These are phyloP conservation scores for Akebia trifoliata DNA, from an alignment of 164 flowering plant genomes.

Conservation along the genomic window DNA sequence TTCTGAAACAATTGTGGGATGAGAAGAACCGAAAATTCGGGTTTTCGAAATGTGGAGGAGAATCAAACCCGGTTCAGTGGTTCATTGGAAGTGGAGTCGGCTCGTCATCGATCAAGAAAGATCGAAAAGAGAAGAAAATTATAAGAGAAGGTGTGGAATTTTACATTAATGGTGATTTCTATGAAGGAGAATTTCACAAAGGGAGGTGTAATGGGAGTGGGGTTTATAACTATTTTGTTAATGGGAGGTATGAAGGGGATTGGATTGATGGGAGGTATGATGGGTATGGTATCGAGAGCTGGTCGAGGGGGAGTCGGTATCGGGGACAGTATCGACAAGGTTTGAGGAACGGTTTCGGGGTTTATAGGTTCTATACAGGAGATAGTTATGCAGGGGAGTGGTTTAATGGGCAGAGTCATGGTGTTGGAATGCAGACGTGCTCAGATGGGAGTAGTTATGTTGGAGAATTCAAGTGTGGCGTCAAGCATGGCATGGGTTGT, in stretches of 20 bases:
- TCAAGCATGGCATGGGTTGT: slow-evolving; percentile 87
- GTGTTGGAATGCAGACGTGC: slow-evolving; percentile 74
- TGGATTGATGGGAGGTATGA: slow-evolving; percentile 91
- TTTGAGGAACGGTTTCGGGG: slow-evolving; percentile 74
- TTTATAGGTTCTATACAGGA: slow-evolving; percentile 75
- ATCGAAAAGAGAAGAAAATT: slow-evolving; percentile 11
- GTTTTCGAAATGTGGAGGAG: slow-evolving; percentile 20
- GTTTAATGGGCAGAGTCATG: slow-evolving; percentile 91
- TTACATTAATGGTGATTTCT: slow-evolving; percentile 84
- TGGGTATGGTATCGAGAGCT: slow-evolving; percentile 85
- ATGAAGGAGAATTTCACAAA: slow-evolving; percentile 88
- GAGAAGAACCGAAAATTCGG: slow-evolving; percentile 21
- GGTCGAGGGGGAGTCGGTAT: slow-evolving; percentile 83
- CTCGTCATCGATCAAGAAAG: neutral
- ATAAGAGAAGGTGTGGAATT: slow-evolving; percentile 70
- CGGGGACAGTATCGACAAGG: slow-evolving; percentile 80
- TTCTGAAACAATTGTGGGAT: neutral
- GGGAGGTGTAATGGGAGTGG: slow-evolving; percentile 88
- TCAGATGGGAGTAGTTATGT: slow-evolving; percentile 80
- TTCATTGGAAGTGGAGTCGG: slow-evolving; percentile 60
- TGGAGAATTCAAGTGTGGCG: slow-evolving; percentile 83
- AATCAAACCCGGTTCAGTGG: slow-evolving; percentile 73
- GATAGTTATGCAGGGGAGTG: slow-evolving; percentile 87
- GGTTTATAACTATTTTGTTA: slow-evolving; percentile 63
- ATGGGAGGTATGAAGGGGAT: slow-evolving; percentile 90